Evolutionary conservation across 1,284 basidiomycete species (phyloP).

Genomic region (Lentinus polychrous): DNA sequence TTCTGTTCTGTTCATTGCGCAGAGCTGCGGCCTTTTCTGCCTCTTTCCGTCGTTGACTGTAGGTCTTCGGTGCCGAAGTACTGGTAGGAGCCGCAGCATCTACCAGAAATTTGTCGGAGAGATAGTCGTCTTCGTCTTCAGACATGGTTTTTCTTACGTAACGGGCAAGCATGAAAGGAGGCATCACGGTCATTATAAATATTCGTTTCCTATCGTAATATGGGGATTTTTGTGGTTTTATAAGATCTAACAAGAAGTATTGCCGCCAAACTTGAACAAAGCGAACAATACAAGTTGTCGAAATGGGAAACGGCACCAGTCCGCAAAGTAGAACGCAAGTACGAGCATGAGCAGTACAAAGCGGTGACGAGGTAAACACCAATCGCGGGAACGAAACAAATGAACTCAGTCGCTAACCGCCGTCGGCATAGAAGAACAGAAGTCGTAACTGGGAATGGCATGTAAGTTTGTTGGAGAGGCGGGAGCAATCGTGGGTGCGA

Average conservation of each 20-base stretch:
- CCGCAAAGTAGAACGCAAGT: constrained; percentile 17
- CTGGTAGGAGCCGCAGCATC: constrained; percentile 28
- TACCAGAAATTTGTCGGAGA: constrained; percentile 76
- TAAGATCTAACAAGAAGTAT: constrained; percentile 10
- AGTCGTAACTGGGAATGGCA: constrained; percentile 1
- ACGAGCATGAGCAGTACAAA: constrained; percentile 2
- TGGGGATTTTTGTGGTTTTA: constrained; percentile 7
- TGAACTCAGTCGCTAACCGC: neutral
- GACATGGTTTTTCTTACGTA: constrained; percentile 36
- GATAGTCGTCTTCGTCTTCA: constrained; percentile 71
- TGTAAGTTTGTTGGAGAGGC: neutral
- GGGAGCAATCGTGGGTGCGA: neutral
- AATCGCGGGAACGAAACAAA: constrained; percentile 1
- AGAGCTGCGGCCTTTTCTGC: constrained; percentile 45
- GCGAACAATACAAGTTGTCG: constrained; percentile 19
- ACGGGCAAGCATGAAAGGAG: constrained; percentile 6
- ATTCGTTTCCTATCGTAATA: constrained; percentile 7
- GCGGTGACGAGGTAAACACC: constrained; percentile 1
- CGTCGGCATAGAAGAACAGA: neutral
- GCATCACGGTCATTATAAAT: constrained; percentile 9
- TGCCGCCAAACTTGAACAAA: neutral
- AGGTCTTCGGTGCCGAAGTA: constrained; percentile 42
- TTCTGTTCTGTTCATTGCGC: constrained; percentile 59
- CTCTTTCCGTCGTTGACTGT: constrained; percentile 61
- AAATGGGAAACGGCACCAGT: constrained; percentile 38